Conservation (phyloP, 1,284 basidiomycete genomes). For the Irpex lacteus region DNA sequence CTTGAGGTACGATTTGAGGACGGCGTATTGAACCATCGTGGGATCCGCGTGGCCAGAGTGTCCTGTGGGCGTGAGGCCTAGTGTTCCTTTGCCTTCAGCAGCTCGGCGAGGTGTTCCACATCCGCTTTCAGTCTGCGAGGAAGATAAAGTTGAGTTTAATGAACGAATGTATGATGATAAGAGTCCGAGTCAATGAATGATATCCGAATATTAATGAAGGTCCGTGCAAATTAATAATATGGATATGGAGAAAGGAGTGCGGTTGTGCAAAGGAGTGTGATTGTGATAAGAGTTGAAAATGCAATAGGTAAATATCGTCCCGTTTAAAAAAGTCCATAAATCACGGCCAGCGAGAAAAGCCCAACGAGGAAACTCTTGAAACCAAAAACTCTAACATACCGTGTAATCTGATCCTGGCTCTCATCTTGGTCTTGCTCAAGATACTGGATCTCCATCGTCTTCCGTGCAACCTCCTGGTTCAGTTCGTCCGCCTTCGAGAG, state of each 20-base stretch:
- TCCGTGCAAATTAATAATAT: slow-evolving; percentile 13
- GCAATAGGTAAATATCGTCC: slow-evolving; percentile 6
- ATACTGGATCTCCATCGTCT: slow-evolving; percentile 76
- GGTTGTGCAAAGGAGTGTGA: slow-evolving; percentile 7
- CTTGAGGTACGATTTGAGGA: background rate
- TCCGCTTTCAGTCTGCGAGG: slow-evolving; percentile 63
- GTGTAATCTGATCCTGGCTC: slow-evolving; percentile 65
- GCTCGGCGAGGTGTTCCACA: slow-evolving; percentile 44
- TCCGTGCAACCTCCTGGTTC: slow-evolving; percentile 59
- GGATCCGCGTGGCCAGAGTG: slow-evolving; percentile 21
- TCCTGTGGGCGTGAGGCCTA: slow-evolving; percentile 5
- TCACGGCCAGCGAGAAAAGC: slow-evolving; percentile 51
- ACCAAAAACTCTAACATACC: slow-evolving; percentile 68
- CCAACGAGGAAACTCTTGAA: slow-evolving; percentile 56
- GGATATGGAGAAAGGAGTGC: slow-evolving; percentile 16
- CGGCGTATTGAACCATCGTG: slow-evolving; percentile 9
- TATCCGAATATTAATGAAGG: slow-evolving; percentile 47
- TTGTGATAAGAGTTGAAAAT: background rate
- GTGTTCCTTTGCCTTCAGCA: slow-evolving; percentile 33
- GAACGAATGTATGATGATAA: slow-evolving; percentile 24
- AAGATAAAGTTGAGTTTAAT: slow-evolving; percentile 25
- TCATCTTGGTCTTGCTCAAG: slow-evolving; percentile 78
- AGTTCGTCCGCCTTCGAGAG: slow-evolving; percentile 52
- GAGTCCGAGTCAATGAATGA: slow-evolving; percentile 28
- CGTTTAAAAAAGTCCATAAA: slow-evolving; percentile 50